Conservation (phyloP, 1,284 basidiomycete genomes). For the Peniophora sp. region DNA sequence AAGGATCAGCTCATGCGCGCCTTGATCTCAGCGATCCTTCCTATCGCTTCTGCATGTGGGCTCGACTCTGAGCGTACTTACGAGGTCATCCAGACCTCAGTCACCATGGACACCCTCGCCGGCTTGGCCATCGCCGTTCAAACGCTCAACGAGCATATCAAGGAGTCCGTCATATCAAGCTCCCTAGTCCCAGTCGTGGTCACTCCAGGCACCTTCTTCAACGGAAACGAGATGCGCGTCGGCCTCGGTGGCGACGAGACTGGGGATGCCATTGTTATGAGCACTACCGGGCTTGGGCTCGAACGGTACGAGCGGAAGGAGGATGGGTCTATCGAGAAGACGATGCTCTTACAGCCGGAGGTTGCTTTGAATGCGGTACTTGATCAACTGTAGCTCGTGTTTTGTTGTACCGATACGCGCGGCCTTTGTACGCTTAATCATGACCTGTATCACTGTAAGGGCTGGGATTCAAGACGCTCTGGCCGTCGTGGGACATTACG, state of each 20-base stretch:
- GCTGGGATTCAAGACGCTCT: too few species aligned
- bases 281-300: background rate
- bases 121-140: background rate
- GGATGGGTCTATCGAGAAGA: background rate
- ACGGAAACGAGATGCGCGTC: background rate
- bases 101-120: background rate
- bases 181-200: background rate
- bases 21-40: background rate
- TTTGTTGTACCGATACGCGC: too few species aligned
- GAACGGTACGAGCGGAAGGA: background rate
- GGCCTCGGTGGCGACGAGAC: background rate
- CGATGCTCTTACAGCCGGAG: background rate
- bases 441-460: too few species aligned
- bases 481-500: too few species aligned
- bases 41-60: background rate
- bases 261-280: background rate
- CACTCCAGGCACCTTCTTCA: background rate
- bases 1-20: background rate
- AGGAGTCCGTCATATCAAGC: background rate
- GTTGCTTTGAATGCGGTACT: background rate
- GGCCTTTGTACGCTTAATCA: too few species aligned
- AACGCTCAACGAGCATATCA: background rate
- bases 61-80: too few species aligned
- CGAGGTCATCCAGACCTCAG: background rate
- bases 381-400: too few species aligned